Percentiles rank a stretch among this genome's conserved stretches.
Conservation (phyloP, 2,329 filamentous ascomycete genomes). For the Aspergillus fischeri region DNA sequence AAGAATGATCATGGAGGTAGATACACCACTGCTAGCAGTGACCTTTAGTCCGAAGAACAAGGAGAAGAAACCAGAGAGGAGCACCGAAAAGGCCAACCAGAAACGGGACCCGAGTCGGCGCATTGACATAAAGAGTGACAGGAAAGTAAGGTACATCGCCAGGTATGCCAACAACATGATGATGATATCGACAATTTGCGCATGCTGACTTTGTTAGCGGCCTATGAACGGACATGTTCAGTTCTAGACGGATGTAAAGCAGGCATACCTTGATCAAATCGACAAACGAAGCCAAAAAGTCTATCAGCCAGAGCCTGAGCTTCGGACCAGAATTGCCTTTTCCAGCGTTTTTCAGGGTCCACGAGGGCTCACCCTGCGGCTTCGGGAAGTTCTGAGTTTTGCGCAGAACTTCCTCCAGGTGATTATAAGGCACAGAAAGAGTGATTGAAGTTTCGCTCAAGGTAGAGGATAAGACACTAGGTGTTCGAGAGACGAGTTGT, state of each 20-base stretch:
- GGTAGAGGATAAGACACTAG: too few species aligned
- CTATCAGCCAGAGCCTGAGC: conserved; percentile 66
- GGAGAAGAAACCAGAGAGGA: conserved; percentile 88
- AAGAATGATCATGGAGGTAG: conserved; percentile 85
- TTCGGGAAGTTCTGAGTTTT: too few species aligned
- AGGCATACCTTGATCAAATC: conserved; percentile 58
- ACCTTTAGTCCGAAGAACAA: conserved; percentile 92
- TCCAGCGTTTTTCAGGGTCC: conserved; percentile 65
- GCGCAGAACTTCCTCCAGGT: too few species aligned
- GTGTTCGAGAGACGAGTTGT: too few species aligned
- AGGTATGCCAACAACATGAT: conserved; percentile 97
- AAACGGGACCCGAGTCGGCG: conserved; percentile 92
- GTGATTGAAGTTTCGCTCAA: too few species aligned
- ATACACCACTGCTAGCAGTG: conserved; percentile 87
- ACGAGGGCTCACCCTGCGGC: too few species aligned
- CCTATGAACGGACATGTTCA: too few species aligned
- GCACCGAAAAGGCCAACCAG: conserved; percentile 86
- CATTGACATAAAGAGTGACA: conserved; percentile 98
- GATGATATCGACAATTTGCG: conserved; percentile 91
- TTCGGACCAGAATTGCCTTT: conserved; percentile 67
- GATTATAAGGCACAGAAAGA: too few species aligned
- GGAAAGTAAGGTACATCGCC: conserved; percentile 96
- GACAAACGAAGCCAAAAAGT: conserved; percentile 82
- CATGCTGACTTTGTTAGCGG: conserved; percentile 63
- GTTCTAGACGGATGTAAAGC: not conserved